phyloP scores from a whole-genome alignment of 2,329 filamentous ascomycete genomes.

The Fusarium begoniae region DNA sequence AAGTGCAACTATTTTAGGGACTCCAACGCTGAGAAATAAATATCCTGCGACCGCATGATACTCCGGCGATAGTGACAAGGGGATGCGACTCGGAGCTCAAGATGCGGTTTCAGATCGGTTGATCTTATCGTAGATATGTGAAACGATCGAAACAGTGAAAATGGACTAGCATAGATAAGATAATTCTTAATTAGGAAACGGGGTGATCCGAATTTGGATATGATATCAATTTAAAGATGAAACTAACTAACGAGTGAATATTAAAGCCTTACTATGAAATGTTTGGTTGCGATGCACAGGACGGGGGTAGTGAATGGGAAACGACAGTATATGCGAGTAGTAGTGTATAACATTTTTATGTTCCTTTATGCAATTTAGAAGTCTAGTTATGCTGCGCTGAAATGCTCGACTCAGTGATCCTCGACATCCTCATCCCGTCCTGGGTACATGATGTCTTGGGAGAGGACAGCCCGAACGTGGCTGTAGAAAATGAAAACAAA shows the following conservation, averaged over 20 bases:
- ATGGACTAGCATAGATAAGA: neutral
- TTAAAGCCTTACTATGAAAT: neutral
- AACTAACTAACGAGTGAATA: neutral
- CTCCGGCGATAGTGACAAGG: neutral
- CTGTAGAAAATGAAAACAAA: constrained; percentile 55
- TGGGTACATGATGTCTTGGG: constrained; percentile 64
- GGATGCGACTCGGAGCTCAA: neutral
- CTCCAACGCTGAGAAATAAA: neutral
- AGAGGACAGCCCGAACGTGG: constrained; percentile 54
- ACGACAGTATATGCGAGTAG: neutral
- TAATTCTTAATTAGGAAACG: neutral
- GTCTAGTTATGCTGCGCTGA: neutral
- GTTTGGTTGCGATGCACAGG: neutral
- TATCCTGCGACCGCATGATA: neutral
- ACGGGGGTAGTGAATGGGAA: neutral
- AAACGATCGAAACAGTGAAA: neutral
- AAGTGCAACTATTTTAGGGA: neutral
- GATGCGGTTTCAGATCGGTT: neutral
- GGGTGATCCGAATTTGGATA: neutral
- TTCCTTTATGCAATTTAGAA: neutral
- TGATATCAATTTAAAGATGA: neutral
- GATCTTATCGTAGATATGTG: neutral
- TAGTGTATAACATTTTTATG: neutral
- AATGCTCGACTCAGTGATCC: constrained; percentile 48
- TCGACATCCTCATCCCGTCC: constrained; percentile 61